Conservation (phyloP, 2,329 filamentous ascomycete species). For the Coniochaeta sp. region DNA sequence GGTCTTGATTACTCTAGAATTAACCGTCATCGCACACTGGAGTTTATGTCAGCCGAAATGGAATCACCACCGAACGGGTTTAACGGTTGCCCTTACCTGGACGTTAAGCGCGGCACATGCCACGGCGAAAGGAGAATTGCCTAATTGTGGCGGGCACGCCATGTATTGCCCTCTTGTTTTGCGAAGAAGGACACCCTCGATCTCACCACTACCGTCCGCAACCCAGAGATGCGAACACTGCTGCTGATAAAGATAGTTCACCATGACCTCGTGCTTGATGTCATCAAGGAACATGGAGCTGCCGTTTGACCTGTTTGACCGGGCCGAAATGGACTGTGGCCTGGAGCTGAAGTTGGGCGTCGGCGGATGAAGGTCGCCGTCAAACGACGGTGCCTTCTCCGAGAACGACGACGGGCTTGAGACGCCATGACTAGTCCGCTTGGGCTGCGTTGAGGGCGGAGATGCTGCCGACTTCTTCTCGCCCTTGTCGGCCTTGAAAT, state of each 20-base stretch:
- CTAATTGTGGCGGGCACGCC: constrained; percentile 61
- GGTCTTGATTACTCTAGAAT: constrained; percentile 71
- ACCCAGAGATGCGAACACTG: constrained; percentile 71
- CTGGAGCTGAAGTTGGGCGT: constrained; percentile 40
- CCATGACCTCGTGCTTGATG: constrained; percentile 77
- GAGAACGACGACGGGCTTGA: constrained; percentile 19
- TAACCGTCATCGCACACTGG: constrained; percentile 72
- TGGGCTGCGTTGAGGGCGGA: not conserved
- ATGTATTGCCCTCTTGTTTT: constrained; percentile 63
- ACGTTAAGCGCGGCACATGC: constrained; percentile 65
- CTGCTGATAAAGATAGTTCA: constrained; percentile 75
- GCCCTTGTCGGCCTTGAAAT: constrained; percentile 51
- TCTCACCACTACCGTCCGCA: constrained; percentile 56
- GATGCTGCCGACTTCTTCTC: constrained; percentile 10
- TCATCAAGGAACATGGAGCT: constrained; percentile 58
- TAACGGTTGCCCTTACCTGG: constrained; percentile 38
- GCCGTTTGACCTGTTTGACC: constrained; percentile 35
- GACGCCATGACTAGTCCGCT: not conserved
- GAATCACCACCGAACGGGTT: not conserved
- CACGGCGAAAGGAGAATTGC: constrained; percentile 53
- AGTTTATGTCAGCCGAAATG: not conserved
- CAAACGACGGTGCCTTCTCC: constrained; percentile 30
- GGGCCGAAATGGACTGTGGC: constrained; percentile 42
- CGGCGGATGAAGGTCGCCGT: constrained; percentile 42
- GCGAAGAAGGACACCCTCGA: constrained; percentile 66